Percentiles rank a stretch among this genome's conserved stretches.
Evolutionary conservation across 2,329 filamentous ascomycete species (phyloP).

Genomic region (Conoideocrella luteorostrata): DNA sequence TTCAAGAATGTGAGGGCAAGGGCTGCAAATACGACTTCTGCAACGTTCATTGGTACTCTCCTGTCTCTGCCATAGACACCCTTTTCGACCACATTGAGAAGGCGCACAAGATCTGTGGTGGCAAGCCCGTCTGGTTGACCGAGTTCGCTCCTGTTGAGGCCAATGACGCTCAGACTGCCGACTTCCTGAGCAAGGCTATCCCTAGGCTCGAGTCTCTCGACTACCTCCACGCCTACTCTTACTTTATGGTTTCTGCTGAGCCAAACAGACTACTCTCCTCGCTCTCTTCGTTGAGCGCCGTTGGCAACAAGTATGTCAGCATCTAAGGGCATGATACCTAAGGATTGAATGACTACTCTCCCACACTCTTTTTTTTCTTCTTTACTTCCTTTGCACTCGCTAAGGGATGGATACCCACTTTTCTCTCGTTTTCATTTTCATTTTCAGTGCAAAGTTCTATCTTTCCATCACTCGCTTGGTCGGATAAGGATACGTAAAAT

Average conservation of each 20-base stretch:
- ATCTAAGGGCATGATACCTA: too few relatives aligned
- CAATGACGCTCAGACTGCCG: slow-evolving; percentile 30
- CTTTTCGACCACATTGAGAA: slow-evolving; percentile 50
- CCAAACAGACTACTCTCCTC: slow-evolving; percentile 36
- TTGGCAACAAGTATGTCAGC: slow-evolving; percentile 44
- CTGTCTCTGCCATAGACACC: slow-evolving; percentile 35
- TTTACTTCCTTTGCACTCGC: slow-evolving; percentile 33
- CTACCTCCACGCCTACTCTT: slow-evolving; percentile 51
- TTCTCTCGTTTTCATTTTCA: slow-evolving; percentile 2
- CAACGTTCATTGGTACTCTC: slow-evolving; percentile 59
- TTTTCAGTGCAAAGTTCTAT: background rate
- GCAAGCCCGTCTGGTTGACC: slow-evolving; percentile 54
- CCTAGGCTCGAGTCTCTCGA: slow-evolving; percentile 40
- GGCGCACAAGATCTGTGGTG: slow-evolving; percentile 38
- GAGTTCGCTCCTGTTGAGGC: slow-evolving; percentile 53
- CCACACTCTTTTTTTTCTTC: slow-evolving; percentile 2
- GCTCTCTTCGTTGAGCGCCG: slow-evolving; percentile 33
- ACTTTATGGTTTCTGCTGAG: slow-evolving; percentile 42
- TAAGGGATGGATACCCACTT: slow-evolving; percentile 22
- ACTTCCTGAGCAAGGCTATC: slow-evolving; percentile 45
- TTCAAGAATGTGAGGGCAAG: slow-evolving; percentile 2
- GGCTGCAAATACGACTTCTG: slow-evolving; percentile 53
- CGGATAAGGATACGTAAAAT: background rate
- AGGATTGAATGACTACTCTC: too few relatives aligned
- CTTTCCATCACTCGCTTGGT: background rate